Conservation (phyloP, 2,329 filamentous ascomycete genomes). For the Ciborinia camelliae region DNA sequence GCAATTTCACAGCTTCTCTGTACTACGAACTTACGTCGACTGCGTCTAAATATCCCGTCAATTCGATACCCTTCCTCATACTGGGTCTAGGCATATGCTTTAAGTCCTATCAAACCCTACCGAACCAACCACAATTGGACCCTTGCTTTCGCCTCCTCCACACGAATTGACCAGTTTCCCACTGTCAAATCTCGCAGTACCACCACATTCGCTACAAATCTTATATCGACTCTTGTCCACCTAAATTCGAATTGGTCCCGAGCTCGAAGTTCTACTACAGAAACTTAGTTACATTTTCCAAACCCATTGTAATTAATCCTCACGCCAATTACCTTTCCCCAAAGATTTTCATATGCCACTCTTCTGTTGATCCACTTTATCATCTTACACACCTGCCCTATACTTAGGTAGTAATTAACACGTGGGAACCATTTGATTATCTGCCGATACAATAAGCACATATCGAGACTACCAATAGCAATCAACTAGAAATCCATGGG, state of each 20-base stretch:
- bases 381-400: not conserved
- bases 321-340: not conserved
- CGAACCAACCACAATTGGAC: conserved; percentile 14
- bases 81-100: conserved; percentile 1
- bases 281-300: not conserved
- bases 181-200: not conserved
- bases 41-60: not conserved
- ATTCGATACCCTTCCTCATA: not conserved
- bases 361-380: not conserved
- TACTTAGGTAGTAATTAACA: conserved; percentile 4
- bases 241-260: not conserved
- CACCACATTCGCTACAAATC: conserved; percentile 1
- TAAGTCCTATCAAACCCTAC: conserved; percentile 7
- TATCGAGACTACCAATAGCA: not conserved
- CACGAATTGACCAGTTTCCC: conserved; percentile 5
- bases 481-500: conserved; percentile 13
- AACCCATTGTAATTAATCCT: not conserved
- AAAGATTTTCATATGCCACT: not conserved
- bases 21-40: not conserved
- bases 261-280: not conserved
- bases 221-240: conserved; percentile 8
- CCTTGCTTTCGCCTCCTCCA: conserved; percentile 19
- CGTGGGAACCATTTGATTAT: not conserved
- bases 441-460: not conserved
- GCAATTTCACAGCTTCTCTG: conserved; percentile 1